Percentiles rank a stretch among this genome's conserved stretches.
These are phyloP conservation scores for Ceratocystis harringtonii DNA, from an alignment of 2,329 filamentous ascomycete genomes.

Conservation along the genomic window DNA sequence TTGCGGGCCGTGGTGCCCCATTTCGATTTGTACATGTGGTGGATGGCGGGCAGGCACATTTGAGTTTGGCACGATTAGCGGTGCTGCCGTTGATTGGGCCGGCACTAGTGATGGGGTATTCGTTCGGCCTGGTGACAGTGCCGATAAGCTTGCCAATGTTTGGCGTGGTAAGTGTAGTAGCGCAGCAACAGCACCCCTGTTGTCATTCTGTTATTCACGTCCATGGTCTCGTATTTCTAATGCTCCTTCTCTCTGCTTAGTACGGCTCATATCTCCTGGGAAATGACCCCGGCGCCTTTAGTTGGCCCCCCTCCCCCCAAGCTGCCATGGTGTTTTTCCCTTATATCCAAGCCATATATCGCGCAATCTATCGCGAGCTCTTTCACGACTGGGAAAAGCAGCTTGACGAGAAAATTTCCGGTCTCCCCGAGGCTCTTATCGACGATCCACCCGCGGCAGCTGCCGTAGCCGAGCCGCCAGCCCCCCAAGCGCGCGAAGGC, in stretches of 20 bases:
- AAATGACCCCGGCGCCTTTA: conserved; percentile 31
- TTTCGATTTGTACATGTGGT: conserved; percentile 29
- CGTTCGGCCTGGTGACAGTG: conserved; percentile 29
- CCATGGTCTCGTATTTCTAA: neutral
- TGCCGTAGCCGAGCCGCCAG: neutral
- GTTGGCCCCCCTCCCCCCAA: conserved; percentile 40
- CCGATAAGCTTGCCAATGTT: conserved; percentile 28
- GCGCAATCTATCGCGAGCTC: conserved; percentile 32
- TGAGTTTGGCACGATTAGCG: conserved; percentile 19
- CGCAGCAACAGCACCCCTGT: neutral
- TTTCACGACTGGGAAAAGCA: conserved; percentile 33
- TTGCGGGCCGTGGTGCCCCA: conserved; percentile 35
- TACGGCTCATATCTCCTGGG: conserved; percentile 34
- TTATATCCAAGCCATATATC: conserved; percentile 31
- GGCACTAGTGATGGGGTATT: conserved; percentile 30
- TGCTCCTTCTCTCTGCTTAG: conserved; percentile 30
- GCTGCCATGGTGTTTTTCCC: conserved; percentile 38
- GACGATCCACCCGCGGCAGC: conserved; percentile 18
- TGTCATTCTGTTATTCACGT: neutral
- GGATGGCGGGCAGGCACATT: conserved; percentile 8
- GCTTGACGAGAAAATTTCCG: conserved; percentile 34
- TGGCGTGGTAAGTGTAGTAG: conserved; percentile 12
- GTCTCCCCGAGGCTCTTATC: conserved; percentile 22
- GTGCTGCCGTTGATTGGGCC: conserved; percentile 34
- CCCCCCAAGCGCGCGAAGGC: neutral